These are phyloP conservation scores for Dactylellina drechsleri DNA, from an alignment of 2,329 filamentous ascomycete species.

Conservation along the genomic window DNA sequence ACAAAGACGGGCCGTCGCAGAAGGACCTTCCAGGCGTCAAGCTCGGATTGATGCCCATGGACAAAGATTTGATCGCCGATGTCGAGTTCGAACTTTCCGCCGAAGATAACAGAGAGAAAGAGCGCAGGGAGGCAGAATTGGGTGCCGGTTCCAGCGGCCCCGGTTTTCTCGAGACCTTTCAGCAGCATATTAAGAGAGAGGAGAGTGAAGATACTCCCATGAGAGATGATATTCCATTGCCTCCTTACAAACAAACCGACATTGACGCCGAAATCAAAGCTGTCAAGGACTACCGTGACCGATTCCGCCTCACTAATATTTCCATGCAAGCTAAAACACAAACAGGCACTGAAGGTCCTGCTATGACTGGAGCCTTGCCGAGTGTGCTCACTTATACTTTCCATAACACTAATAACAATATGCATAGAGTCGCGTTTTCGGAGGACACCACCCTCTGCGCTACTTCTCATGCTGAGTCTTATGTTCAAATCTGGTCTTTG, in stretches of 20 bases:
- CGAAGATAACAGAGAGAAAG: conserved; percentile 71
- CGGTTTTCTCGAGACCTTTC: conserved; percentile 85
- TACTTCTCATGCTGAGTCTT: conserved; percentile 89
- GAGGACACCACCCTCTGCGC: conserved; percentile 88
- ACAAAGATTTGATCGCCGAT: conserved; percentile 82
- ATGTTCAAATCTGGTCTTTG: conserved; percentile 92
- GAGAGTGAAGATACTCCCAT: conserved; percentile 84
- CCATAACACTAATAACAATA: conserved; percentile 84
- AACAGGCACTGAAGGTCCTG: conserved; percentile 70
- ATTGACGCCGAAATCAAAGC: conserved; percentile 95
- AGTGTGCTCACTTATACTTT: conserved; percentile 98
- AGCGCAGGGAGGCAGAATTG: conserved; percentile 55
- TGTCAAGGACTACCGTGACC: conserved; percentile 89
- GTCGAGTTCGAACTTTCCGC: conserved; percentile 87
- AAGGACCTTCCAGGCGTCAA: conserved; percentile 72
- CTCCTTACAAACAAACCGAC: conserved; percentile 86
- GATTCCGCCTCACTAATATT: conserved; percentile 74
- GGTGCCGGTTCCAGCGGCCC: conserved; percentile 67
- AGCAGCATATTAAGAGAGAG: conserved; percentile 87
- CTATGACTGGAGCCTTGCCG: conserved; percentile 80
- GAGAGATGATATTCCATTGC: conserved; percentile 82
- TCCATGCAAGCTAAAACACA: conserved; percentile 34
- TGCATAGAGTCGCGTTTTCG: conserved; percentile 92
- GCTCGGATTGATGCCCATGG: conserved; percentile 84
- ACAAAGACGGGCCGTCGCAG: conserved; percentile 72